Conservation (phyloP, 257 asterid species). For the Jacaranda copaia region DNA sequence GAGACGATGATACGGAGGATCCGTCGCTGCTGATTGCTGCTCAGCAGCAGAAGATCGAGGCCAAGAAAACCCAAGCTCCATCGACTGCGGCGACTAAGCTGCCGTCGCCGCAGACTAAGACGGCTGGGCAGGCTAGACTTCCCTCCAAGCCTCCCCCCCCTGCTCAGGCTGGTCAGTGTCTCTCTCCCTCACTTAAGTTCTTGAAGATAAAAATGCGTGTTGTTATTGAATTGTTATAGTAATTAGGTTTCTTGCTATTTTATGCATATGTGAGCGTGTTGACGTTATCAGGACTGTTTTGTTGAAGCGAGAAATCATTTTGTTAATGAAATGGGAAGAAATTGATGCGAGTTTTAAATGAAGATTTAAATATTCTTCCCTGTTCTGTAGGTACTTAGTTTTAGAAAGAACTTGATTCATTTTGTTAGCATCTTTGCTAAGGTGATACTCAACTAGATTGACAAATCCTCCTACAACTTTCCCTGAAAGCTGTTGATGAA, state of each 20-base stretch:
- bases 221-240: not conserved
- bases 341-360: not conserved
- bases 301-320: not conserved
- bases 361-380: not conserved
- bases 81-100: slow-evolving; percentile 55
- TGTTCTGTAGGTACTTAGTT: not conserved
- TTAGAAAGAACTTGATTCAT: not conserved
- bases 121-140: slow-evolving; percentile 46
- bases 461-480: too few relatives aligned
- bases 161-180: slow-evolving; percentile 69
- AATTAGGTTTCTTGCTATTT: not conserved
- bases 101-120: slow-evolving; percentile 38
- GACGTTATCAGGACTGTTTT: not conserved
- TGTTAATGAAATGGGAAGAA: not conserved
- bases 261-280: not conserved
- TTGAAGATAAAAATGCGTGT: not conserved
- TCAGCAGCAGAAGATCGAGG: slow-evolving; percentile 59
- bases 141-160: slow-evolving; percentile 82
- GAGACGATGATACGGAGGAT: slow-evolving; percentile 74
- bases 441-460: not conserved
- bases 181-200: not conserved
- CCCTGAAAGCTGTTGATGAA: not conserved
- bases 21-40: slow-evolving; percentile 68
- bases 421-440: not conserved
- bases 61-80: slow-evolving; percentile 57